A percentile compares a stretch with the other conserved stretches of the same genome.
Conservation (phyloP, 2,329 filamentous ascomycete genomes). For the Venturia oleaginea region DNA sequence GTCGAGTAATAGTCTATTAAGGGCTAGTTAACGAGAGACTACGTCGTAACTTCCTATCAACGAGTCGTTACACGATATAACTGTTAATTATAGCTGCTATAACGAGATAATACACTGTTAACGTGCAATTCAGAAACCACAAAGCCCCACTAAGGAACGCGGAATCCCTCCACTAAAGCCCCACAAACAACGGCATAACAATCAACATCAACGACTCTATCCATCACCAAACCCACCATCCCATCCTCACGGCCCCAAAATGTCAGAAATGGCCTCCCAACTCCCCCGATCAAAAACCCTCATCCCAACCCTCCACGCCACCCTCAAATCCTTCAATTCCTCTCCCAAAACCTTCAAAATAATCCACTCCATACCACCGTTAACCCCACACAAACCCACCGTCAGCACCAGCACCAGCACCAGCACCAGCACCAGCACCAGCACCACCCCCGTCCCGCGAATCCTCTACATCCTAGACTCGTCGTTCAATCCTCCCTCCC, state of each 20-base stretch:
- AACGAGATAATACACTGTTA: too few species aligned
- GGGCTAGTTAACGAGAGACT: too few species aligned
- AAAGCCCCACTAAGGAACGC: too few species aligned
- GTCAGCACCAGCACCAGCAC: slow-evolving; percentile 11
- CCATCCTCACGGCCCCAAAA: neutral
- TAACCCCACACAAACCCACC: too few species aligned
- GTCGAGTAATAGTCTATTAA: too few species aligned
- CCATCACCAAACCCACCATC: neutral
- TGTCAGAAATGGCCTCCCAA: slow-evolving; percentile 13
- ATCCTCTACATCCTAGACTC: slow-evolving; percentile 56
- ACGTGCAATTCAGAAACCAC: too few species aligned
- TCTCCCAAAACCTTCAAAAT: slow-evolving; percentile 29
- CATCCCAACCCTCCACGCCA: slow-evolving; percentile 29
- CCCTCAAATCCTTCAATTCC: slow-evolving; percentile 35
- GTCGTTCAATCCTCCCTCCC: slow-evolving; percentile 57
- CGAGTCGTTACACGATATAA: too few species aligned
- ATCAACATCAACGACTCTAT: neutral
- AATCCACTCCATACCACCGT: slow-evolving; percentile 28
- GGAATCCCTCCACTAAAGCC: too few species aligned
- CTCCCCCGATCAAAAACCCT: slow-evolving; percentile 20
- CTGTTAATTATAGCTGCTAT: too few species aligned
- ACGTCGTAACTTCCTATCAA: too few species aligned
- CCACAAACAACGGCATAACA: too few species aligned
- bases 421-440: slow-evolving; percentile 12
- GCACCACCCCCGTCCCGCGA: slow-evolving; percentile 12